Percentiles rank a stretch among this genome's conserved stretches.
phyloP scores from a whole-genome alignment of 352 stramenopile genomes.

The Globisporangium carolinianum region DNA sequence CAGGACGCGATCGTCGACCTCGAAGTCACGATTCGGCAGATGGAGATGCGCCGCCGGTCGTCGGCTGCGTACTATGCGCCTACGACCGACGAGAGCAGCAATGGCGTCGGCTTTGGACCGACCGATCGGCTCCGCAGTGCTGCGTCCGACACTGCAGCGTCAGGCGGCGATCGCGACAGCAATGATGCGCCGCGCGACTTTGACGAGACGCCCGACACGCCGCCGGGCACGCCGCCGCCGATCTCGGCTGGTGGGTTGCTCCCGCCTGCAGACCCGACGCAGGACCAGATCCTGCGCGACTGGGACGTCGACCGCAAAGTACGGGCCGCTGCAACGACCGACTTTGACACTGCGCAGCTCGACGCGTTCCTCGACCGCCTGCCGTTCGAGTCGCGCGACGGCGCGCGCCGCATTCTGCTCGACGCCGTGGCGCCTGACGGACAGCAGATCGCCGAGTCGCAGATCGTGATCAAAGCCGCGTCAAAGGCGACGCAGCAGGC shows the following conservation, averaged over 20 bases:
- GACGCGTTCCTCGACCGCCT: conserved; percentile 51
- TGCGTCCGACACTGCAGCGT: conserved; percentile 10
- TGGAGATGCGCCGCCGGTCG: conserved; percentile 45
- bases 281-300: conserved; percentile 55
- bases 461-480: conserved; percentile 60
- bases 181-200: conserved; percentile 4
- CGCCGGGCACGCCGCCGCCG: conserved; percentile 63
- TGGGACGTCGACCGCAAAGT: conserved; percentile 66
- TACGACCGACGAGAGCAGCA: conserved; percentile 23
- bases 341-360: conserved; percentile 39
- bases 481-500: conserved; percentile 47
- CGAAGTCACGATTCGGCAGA: conserved; percentile 53
- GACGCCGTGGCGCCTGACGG: conserved; percentile 35
- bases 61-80: conserved; percentile 37
- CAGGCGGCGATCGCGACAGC: conserved; percentile 6
- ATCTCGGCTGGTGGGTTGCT: conserved; percentile 51
- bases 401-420: conserved; percentile 54
- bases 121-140: conserved; percentile 25
- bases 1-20: conserved; percentile 62
- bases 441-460: conserved; percentile 47
- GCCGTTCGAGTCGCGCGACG: conserved; percentile 60
- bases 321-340: conserved; percentile 26
- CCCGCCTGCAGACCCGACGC: conserved; percentile 39
- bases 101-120: conserved; percentile 42
- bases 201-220: conserved; percentile 59